These are phyloP conservation scores for Exophiala phaeomuriformis DNA, from an alignment of 2,329 filamentous ascomycete genomes.

Conservation along the genomic window DNA sequence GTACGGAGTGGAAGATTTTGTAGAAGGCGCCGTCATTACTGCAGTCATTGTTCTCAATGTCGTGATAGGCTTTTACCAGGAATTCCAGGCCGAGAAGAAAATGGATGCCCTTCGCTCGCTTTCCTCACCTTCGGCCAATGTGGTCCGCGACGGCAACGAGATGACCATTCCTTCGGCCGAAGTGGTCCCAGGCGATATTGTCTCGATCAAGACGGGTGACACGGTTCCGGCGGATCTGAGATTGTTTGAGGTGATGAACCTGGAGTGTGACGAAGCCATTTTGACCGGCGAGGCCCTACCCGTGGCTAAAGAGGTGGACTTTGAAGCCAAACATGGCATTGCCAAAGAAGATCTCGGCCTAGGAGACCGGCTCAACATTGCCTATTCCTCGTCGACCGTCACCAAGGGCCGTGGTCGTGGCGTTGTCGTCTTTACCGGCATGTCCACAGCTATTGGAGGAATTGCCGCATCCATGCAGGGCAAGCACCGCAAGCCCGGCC, in stretches of 20 bases:
- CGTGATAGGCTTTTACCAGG: constrained; percentile 53
- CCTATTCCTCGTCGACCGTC: constrained; percentile 54
- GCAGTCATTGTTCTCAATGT: constrained; percentile 54
- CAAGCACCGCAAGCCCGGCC: constrained; percentile 38
- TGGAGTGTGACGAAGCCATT: constrained; percentile 63
- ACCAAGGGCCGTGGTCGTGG: constrained; percentile 54
- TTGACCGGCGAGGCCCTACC: constrained; percentile 56
- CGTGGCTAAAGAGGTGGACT: constrained; percentile 46
- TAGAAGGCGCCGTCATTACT: constrained; percentile 53
- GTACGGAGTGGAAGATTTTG: constrained; percentile 50
- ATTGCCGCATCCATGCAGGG: constrained; percentile 53
- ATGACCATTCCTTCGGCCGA: constrained; percentile 48
- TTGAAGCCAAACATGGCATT: constrained; percentile 28
- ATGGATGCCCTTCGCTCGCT: constrained; percentile 51
- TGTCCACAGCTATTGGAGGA: constrained; percentile 55
- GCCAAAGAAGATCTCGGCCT: constrained; percentile 38
- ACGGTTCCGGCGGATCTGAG: constrained; percentile 54
- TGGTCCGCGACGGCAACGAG: constrained; percentile 50
- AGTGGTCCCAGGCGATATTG: constrained; percentile 54
- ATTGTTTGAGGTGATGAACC: constrained; percentile 56
- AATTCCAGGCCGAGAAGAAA: constrained; percentile 54
- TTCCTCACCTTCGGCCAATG: constrained; percentile 50
- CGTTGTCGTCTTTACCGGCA: constrained; percentile 53
- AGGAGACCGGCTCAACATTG: constrained; percentile 54
- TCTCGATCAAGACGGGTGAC: constrained; percentile 48